Evolutionary conservation across 2,329 filamentous ascomycete species (phyloP).

Genomic region (Neofusicoccum umdonicola): DNA sequence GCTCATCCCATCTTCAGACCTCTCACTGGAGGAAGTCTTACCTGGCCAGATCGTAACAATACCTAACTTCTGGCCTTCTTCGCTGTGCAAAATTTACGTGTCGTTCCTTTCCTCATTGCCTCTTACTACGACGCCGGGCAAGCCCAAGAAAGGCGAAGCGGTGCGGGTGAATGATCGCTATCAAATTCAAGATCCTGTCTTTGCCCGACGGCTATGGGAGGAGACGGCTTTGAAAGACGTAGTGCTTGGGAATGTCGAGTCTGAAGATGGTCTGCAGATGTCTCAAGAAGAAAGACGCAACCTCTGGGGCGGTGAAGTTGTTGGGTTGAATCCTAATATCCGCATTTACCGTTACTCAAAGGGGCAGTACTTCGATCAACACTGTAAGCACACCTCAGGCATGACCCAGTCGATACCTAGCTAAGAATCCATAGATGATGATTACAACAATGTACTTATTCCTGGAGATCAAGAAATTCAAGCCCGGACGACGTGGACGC

Average conservation of each 20-base stretch:
- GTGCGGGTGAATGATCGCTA: slow-evolving; percentile 86
- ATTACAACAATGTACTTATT: slow-evolving; percentile 71
- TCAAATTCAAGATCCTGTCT: slow-evolving; percentile 72
- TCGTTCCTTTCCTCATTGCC: slow-evolving; percentile 69
- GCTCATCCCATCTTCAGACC: slow-evolving; percentile 62
- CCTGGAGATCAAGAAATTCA: slow-evolving; percentile 36
- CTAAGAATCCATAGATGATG: slow-evolving; percentile 66
- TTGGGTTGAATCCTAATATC: slow-evolving; percentile 87
- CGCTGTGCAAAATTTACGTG: slow-evolving; percentile 73
- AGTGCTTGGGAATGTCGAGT: slow-evolving; percentile 33
- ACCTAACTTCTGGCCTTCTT: slow-evolving; percentile 70
- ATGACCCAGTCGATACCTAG: background rate
- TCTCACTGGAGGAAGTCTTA: slow-evolving; percentile 59
- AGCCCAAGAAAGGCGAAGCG: slow-evolving; percentile 76
- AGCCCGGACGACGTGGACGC: slow-evolving; percentile 83
- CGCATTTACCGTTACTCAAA: slow-evolving; percentile 82
- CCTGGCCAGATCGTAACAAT: slow-evolving; percentile 69
- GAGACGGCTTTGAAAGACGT: slow-evolving; percentile 71
- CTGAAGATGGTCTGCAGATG: slow-evolving; percentile 28
- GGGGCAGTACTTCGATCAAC: slow-evolving; percentile 88
- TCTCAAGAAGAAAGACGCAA: slow-evolving; percentile 32
- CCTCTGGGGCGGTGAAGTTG: slow-evolving; percentile 73
- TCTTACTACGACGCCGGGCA: slow-evolving; percentile 72
- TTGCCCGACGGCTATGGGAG: slow-evolving; percentile 74
- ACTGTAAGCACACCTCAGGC: slow-evolving; percentile 63